phyloP scores from a whole-genome alignment of 768 basidiomycete species.

The Austroboletus eburneus region DNA sequence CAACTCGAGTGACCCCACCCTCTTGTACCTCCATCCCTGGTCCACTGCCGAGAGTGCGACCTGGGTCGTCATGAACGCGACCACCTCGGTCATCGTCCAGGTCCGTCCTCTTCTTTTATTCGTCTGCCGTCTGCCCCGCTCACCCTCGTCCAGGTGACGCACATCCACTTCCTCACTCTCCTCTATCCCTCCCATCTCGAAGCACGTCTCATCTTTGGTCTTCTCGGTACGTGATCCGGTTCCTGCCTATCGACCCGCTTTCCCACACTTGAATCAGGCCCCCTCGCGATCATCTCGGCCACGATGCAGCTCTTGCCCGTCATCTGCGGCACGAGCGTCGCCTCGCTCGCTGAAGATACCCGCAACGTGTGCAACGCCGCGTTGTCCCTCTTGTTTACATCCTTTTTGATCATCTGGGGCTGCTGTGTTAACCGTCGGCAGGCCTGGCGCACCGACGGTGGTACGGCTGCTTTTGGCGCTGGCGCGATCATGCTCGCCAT shows the following conservation, averaged over 20 bases:
- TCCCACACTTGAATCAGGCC: conserved; percentile 43
- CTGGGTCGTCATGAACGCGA: conserved; percentile 87
- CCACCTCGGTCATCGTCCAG: conserved; percentile 81
- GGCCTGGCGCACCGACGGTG: conserved; percentile 96
- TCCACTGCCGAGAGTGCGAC: conserved; percentile 56
- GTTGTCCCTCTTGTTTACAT: conserved; percentile 90
- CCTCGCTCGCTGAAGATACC: conserved; percentile 62
- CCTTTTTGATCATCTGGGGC: conserved; percentile 90
- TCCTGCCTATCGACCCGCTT: neutral
- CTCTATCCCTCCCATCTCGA: conserved; percentile 91
- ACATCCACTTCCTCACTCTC: conserved; percentile 95
- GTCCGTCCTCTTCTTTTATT: conserved; percentile 38
- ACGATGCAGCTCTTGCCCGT: conserved; percentile 82
- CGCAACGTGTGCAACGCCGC: conserved; percentile 96
- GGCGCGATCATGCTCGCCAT: conserved; percentile 82
- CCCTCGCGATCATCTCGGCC: conserved; percentile 80
- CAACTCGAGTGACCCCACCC: conserved; percentile 22
- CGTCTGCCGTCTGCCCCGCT: neutral
- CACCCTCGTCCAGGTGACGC: conserved; percentile 64
- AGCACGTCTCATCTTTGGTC: conserved; percentile 75
- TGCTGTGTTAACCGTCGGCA: conserved; percentile 81
- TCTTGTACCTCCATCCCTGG: conserved; percentile 47
- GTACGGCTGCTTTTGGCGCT: conserved; percentile 89
- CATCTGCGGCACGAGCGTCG: conserved; percentile 31
- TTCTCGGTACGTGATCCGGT: conserved; percentile 59